phyloP scores from a whole-genome alignment of 2,329 filamentous ascomycete genomes.

The Didymella arachidicola region DNA sequence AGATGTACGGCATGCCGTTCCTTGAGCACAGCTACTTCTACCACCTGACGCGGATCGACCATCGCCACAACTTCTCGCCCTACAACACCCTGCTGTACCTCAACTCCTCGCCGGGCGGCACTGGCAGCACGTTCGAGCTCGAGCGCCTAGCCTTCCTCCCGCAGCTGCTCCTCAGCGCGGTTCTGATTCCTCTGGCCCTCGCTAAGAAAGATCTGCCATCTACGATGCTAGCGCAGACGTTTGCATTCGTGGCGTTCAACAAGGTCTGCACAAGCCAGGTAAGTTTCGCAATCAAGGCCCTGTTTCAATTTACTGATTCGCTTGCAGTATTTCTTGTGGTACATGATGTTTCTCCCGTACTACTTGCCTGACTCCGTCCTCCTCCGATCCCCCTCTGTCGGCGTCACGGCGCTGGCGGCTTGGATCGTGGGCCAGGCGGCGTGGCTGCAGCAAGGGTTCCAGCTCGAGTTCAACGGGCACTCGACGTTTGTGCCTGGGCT shows the following conservation, averaged over 20 bases:
- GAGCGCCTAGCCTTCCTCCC: constrained; percentile 89
- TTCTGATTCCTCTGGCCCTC: constrained; percentile 77
- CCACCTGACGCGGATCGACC: constrained; percentile 90
- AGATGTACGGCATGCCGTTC: constrained; percentile 77
- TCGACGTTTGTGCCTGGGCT: constrained; percentile 88
- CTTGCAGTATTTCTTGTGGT: constrained; percentile 94
- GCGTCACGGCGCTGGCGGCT: constrained; percentile 68
- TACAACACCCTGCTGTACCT: constrained; percentile 94
- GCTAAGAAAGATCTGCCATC: constrained; percentile 82
- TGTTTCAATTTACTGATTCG: neutral
- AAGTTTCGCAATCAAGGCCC: constrained; percentile 41
- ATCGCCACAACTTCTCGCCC: constrained; percentile 97
- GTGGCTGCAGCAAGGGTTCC: constrained; percentile 61
- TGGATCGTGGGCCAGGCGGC: constrained; percentile 77
- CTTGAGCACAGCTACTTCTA: constrained; percentile 90
- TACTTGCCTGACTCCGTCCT: constrained; percentile 85
- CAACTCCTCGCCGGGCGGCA: constrained; percentile 66
- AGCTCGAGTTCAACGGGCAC: constrained; percentile 67
- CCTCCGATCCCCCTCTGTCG: constrained; percentile 65
- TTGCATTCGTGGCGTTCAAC: constrained; percentile 97
- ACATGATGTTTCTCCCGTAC: constrained; percentile 89
- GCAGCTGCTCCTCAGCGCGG: constrained; percentile 79
- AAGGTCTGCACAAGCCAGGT: constrained; percentile 99
- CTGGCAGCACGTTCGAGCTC: constrained; percentile 55
- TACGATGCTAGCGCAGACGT: constrained; percentile 92